These are phyloP conservation scores for Blastobotrys buckinghamii DNA, from an alignment of 1,139 yeast species.

Conservation along the genomic window DNA sequence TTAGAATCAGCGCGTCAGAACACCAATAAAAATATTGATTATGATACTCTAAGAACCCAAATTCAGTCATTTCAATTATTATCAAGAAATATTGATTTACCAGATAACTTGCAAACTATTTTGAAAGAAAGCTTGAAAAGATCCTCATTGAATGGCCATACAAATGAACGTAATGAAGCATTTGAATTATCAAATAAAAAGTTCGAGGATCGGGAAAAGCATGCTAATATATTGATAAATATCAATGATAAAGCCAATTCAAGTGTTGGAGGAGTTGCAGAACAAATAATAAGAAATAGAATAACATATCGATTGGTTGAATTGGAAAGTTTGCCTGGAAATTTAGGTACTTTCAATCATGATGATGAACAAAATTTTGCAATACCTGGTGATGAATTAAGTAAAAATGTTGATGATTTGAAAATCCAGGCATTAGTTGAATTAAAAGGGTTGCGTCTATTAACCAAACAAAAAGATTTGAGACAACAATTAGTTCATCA, in stretches of 20 bases:
- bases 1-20: conserved; percentile 9
- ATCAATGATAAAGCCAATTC: neutral
- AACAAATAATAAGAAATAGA: conserved; percentile 34
- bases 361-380: conserved; percentile 31
- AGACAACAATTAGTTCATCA: conserved; percentile 68
- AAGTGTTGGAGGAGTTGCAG: conserved; percentile 29
- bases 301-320: conserved; percentile 68
- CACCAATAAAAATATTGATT: conserved; percentile 20
- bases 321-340: conserved; percentile 71
- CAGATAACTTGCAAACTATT: conserved; percentile 39
- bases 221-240: neutral
- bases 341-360: conserved; percentile 56
- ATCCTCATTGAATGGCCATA: neutral
- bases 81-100: conserved; percentile 72
- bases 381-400: conserved; percentile 40
- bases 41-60: conserved; percentile 54
- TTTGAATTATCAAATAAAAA: neutral
- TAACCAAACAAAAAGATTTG: conserved; percentile 78
- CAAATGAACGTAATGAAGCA: neutral
- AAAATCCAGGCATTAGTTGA: conserved; percentile 72
- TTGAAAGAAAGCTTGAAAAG: conserved; percentile 15
- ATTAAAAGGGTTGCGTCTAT: conserved; percentile 69
- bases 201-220: conserved; percentile 1
- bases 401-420: conserved; percentile 39
- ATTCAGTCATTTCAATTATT: conserved; percentile 69